A percentile compares a stretch with the other conserved stretches of the same genome.
Evolutionary conservation across 257 asterid genomes (phyloP).

Genomic region (Ajuga chamaepitys): DNA sequence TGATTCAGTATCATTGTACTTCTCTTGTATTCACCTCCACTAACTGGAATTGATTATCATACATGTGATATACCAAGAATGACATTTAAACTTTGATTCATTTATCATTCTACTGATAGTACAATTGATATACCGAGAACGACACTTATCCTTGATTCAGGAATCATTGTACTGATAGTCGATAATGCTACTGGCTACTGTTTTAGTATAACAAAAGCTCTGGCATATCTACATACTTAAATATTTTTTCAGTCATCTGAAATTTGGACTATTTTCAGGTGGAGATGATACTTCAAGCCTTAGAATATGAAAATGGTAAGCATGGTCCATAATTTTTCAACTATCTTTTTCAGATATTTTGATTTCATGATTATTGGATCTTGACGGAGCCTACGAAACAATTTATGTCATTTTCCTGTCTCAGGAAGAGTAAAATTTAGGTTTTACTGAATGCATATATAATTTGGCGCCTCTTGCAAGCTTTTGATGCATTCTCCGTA

Average conservation of each 20-base stretch:
- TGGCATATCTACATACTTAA: neutral
- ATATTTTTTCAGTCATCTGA: conserved; percentile 4
- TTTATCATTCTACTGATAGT: too few species aligned
- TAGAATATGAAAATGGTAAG: conserved; percentile 87
- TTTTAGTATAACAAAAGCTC: conserved; percentile 2
- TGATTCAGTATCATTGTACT: too few species aligned
- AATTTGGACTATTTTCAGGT: conserved; percentile 42
- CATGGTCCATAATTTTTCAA: neutral
- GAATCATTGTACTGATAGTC: neutral
- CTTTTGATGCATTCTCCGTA: neutral
- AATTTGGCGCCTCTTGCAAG: neutral
- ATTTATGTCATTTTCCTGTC: neutral
- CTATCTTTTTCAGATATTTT: neutral
- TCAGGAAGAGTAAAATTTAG: neutral
- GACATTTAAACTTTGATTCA: too few species aligned
- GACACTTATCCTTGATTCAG: neutral
- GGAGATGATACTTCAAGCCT: conserved; percentile 98
- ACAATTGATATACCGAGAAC: too few species aligned
- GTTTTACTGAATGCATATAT: neutral
- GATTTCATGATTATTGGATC: conserved; percentile 9
- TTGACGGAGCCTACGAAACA: neutral
- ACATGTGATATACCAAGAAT: too few species aligned
- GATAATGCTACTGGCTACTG: neutral
- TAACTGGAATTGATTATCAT: too few species aligned
- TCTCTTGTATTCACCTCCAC: too few species aligned